Evolutionary conservation across 2,329 filamentous ascomycete genomes (phyloP), one percentile per base, ranked within the genome.

Genomic region (Nemania diffusa): DNA sequence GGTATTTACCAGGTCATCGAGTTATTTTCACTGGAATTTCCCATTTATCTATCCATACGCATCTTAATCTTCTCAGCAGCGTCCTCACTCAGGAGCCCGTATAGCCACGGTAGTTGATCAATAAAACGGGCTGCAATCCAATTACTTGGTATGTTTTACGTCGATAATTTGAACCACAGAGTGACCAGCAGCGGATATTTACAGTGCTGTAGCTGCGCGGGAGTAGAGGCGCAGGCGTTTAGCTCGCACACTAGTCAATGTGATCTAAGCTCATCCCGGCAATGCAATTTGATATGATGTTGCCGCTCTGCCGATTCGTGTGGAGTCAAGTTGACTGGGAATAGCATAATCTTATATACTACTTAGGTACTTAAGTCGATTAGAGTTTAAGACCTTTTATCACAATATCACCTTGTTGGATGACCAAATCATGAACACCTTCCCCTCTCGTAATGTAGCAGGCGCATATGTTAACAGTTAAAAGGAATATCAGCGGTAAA

Each of bases 191-290:
- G 59, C 37, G 9, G 34, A 40, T 13, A 40, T 40, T 13, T 15
- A 13, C 15, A 40, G 42, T n/a, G 3, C n/a, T 63, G 42, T 40
- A 48, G 34, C 48, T 59, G 13, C 13, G 34, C 55, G 53, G 61
- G 42, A 64, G 29, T 20, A 52, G 44, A 46, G 62, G 62, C 53
- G 55, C 37, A 62, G 44, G 20, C 2, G 46, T 26, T 63, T 26
- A 44, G 56, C 44, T 37, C 17, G 4, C 24, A 51, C 22, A 26
- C 46, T 15, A 26, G 2, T 15, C 46, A 11, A 4, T 5, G 15
- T 15, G 26, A 22, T 34, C 62, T 65, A 68, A 40, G 40, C 57
- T 29, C 0, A 40, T 29, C 53, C 53, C 37, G 56, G 65, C 42
- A 67, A 42, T n/a, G 44, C 57, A 13, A 26, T 56, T 52, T 55